Base-by-base conservation (phyloP, 139 green algal genomes). In the Deuterostichococcus epilithicus region DNA sequence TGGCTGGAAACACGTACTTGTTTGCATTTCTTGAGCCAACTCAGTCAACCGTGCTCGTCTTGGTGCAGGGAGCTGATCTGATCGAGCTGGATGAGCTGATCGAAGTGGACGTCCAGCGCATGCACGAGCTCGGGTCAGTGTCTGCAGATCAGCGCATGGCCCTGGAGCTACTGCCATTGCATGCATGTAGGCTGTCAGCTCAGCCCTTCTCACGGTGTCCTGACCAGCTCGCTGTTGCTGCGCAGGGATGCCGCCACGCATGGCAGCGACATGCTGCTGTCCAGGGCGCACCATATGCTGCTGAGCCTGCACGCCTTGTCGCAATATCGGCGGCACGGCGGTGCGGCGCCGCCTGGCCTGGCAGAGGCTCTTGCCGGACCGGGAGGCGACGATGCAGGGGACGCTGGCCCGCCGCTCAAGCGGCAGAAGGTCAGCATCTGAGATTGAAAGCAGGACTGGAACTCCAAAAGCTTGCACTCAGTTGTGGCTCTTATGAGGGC, bases 221-320 rank as follows among this genome's bases (percentile, higher is more conserved):
- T 42, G 33, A 39, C 67, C 30, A 44, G 33, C 67, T 42, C 13
- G 67, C 20, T 10, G 67, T n/a, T 72, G 59, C 25, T 67, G 10
- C 26, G n/a, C 63, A 69, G 63, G 63, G 63, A 37, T 69, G 3
- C n/a, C n/a, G 25, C 63, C 23, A 23, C 30, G 5, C 4, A 32
- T 15, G 63, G 63, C 30, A 22, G 28, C 25, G 30, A 8, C 5
- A 2, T 32, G 3, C 28, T 37, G 63, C 73, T 72, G 28, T 30
- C 28, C 1, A 28, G 42, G 3, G 25, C 45, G 76, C 76, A 85
- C 70, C 44, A 73, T 1, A 70, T 65, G 32, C 70, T 85, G 58
- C 80, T 85, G 68, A 58, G 76, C 63, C 58, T 85, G 34, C 68
- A 26, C 5, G 80, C 80, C 2, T 66, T 44, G 18, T 34, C 68